phyloP scores from a whole-genome alignment of 75 land plant genomes.

The Pinus tabuliformis region DNA sequence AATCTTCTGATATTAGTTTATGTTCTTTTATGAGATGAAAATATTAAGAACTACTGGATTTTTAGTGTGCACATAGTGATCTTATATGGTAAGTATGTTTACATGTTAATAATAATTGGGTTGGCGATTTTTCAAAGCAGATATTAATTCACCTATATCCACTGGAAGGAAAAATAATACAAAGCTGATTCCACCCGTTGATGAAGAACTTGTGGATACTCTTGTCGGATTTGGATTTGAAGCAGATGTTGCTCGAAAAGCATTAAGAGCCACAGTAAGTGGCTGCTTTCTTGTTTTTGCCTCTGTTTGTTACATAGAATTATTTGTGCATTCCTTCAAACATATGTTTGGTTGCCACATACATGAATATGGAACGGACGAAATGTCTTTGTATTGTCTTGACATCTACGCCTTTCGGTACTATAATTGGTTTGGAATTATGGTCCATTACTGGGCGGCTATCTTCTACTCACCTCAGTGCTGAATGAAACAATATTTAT shows the following conservation, averaged over 20 bases:
- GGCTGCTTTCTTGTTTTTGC: neutral
- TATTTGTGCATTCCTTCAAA: no score
- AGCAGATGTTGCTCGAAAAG: conserved; percentile 82
- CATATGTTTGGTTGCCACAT: neutral
- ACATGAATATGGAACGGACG: no score
- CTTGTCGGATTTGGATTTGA: conserved; percentile 87
- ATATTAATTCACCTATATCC: conserved; percentile 77
- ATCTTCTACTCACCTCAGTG: neutral
- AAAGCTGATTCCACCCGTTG: conserved; percentile 13
- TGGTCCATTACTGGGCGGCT: neutral
- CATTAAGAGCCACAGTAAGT: conserved; percentile 78
- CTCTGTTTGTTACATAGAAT: no score
- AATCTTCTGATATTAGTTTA: neutral
- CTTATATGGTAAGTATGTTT: neutral
- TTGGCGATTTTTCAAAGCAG: conserved; percentile 32
- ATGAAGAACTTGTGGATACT: conserved; percentile 68
- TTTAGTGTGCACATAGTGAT: neutral
- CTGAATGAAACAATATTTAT: neutral
- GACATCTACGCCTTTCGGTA: neutral
- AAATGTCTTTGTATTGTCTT: neutral
- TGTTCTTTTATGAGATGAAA: neutral
- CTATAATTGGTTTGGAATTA: neutral
- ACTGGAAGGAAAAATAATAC: conserved; percentile 14
- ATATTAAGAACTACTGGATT: neutral
- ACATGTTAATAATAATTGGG: neutral